Conservation (phyloP, 257 asterid species). For the Capsicum chinense region DNA sequence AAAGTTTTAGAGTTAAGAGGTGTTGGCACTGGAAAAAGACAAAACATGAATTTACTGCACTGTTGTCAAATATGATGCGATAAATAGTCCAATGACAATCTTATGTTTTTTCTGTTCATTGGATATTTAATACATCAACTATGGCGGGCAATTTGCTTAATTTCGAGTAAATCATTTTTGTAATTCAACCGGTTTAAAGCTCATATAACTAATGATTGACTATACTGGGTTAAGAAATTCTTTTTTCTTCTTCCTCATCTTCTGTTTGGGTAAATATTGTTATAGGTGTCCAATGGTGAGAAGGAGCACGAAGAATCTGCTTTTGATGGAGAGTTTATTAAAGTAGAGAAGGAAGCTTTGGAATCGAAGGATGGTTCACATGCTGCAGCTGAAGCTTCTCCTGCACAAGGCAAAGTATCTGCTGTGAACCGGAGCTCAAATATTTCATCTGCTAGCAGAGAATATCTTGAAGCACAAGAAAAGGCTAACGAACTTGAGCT, state of each 20-base stretch:
- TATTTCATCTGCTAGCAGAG: conserved; percentile 40
- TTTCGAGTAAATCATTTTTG: conserved; percentile 12
- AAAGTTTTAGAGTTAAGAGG: background rate
- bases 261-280: background rate
- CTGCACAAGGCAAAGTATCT: conserved; percentile 38
- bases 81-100: background rate
- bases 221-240: background rate
- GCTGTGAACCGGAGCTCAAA: conserved; percentile 31
- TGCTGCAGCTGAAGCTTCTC: conserved; percentile 31
- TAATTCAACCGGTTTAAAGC: background rate
- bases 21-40: background rate
- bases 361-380: conserved; percentile 48
- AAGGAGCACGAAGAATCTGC: conserved; percentile 65
- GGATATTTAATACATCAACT: background rate
- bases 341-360: conserved; percentile 76
- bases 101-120: background rate
- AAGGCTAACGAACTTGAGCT: conserved; percentile 66
- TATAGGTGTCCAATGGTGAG: conserved; percentile 33
- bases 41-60: background rate
- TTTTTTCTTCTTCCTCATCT: background rate
- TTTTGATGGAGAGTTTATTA: conserved; percentile 81
- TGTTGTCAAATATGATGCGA: background rate
- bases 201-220: background rate
- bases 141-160: background rate
- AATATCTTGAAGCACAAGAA: conserved; percentile 68